Evolutionary conservation across 257 asterid genomes (phyloP).

Genomic region (Solanum bulbocastanum): DNA sequence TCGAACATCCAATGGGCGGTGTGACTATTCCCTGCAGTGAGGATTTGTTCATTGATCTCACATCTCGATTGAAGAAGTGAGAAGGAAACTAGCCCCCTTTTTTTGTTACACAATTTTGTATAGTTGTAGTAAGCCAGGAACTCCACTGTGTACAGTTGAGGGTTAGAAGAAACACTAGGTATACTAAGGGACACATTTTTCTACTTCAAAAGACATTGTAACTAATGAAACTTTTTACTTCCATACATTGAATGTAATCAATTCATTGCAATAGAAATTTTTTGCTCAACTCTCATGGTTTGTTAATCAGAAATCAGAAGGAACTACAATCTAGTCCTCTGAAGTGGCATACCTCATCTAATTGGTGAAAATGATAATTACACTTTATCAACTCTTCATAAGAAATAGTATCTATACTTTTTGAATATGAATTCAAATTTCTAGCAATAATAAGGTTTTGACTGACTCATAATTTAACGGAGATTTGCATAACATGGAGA

Average conservation of each 20-base stretch:
- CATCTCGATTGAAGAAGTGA: constrained; percentile 12
- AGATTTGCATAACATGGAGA: neutral
- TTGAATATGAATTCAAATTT: neutral
- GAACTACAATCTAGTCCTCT: neutral
- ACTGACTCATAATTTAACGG: neutral
- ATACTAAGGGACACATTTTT: neutral
- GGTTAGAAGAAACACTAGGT: neutral
- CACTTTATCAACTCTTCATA: neutral
- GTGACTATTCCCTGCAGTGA: constrained; percentile 37
- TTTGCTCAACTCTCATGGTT: neutral
- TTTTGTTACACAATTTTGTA: neutral
- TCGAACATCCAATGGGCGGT: constrained; percentile 51
- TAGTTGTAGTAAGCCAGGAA: neutral
- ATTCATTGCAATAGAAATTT: neutral
- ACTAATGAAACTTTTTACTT: neutral
- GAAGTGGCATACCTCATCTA: neutral
- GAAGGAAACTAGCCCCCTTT: neutral
- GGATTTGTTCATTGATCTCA: constrained; percentile 19
- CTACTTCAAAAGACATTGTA: neutral
- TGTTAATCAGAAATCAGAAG: neutral
- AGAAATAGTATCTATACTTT: neutral
- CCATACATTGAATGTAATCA: neutral
- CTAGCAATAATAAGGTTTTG: neutral
- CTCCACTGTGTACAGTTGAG: neutral
- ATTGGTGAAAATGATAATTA: neutral